Evolutionary conservation across 2,329 filamentous ascomycete genomes (phyloP).

Genomic region (Colletotrichum spinosum): DNA sequence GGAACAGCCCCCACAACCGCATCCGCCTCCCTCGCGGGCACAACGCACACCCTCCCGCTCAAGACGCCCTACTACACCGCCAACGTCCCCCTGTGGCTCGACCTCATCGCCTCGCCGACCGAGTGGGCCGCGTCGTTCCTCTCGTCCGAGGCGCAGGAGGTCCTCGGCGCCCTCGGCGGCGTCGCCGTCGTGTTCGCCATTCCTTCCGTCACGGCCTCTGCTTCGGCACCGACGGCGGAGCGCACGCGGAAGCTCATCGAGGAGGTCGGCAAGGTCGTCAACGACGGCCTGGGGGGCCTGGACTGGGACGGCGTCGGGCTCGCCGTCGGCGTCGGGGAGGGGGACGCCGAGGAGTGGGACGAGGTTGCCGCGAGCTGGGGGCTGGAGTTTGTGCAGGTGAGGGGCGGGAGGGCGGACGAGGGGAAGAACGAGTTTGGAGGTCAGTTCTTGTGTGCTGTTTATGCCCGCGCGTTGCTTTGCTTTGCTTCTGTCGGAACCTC

Average conservation of each 20-base stretch:
- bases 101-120: conserved; percentile 62
- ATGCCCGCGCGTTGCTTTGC: neutral
- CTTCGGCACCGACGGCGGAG: conserved; percentile 27
- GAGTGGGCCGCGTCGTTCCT: conserved; percentile 72
- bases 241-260: conserved; percentile 57
- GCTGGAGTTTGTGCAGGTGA: conserved; percentile 72
- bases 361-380: conserved; percentile 67
- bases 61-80: conserved; percentile 72
- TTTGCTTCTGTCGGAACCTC: neutral
- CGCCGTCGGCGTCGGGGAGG: conserved; percentile 66
- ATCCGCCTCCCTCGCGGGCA: conserved; percentile 64
- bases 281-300: conserved; percentile 68
- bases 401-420: conserved; percentile 50
- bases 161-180: conserved; percentile 70
- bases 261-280: conserved; percentile 66
- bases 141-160: conserved; percentile 70
- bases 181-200: conserved; percentile 66
- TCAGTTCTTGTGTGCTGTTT: conserved; percentile 46
- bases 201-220: conserved; percentile 33
- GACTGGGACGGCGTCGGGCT: conserved; percentile 74
- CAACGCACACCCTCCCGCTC: conserved; percentile 66
- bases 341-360: conserved; percentile 67
- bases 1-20: conserved; percentile 56
- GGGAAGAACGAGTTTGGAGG: conserved; percentile 69
- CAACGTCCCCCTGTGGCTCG: conserved; percentile 74